phyloP scores from a whole-genome alignment of 2,329 filamentous ascomycete species.

The Pseudocercospora eumusae region DNA sequence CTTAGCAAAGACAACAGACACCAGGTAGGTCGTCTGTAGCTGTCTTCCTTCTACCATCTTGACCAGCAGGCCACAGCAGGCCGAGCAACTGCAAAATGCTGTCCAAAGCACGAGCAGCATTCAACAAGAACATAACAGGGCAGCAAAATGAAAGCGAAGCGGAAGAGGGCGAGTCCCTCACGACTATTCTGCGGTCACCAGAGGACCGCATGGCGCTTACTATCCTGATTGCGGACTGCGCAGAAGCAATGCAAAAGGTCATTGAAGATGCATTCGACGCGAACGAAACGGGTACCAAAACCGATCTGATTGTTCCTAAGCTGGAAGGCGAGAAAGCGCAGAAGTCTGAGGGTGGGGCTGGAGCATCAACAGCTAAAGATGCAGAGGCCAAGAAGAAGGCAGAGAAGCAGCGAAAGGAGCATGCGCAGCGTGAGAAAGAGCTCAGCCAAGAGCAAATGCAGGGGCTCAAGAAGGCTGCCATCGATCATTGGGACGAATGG shows the following conservation, averaged over 20 bases:
- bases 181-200: constrained; percentile 48
- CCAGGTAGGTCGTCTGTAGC: constrained; percentile 1
- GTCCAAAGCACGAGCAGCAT: constrained; percentile 8
- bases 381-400: constrained; percentile 17
- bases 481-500: constrained; percentile 80
- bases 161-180: constrained; percentile 44
- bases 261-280: constrained; percentile 48
- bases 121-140: constrained; percentile 13
- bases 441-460: constrained; percentile 55
- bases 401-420: constrained; percentile 34
- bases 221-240: constrained; percentile 50
- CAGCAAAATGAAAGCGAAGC: constrained; percentile 15
- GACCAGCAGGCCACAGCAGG: constrained; percentile 10
- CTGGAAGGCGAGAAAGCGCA: constrained; percentile 37
- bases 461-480: constrained; percentile 68
- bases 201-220: constrained; percentile 49
- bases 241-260: constrained; percentile 49
- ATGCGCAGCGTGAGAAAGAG: constrained; percentile 50
- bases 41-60: not conserved
- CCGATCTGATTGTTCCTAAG: constrained; percentile 30
- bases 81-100: constrained; percentile 2
- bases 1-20: constrained; percentile 2
- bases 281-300: constrained; percentile 37
- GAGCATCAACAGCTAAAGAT: constrained; percentile 14
- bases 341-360: constrained; percentile 4